These are phyloP conservation scores for Carex kokanica DNA, from an alignment of 176 grass and related monocot genomes.

Conservation along the genomic window DNA sequence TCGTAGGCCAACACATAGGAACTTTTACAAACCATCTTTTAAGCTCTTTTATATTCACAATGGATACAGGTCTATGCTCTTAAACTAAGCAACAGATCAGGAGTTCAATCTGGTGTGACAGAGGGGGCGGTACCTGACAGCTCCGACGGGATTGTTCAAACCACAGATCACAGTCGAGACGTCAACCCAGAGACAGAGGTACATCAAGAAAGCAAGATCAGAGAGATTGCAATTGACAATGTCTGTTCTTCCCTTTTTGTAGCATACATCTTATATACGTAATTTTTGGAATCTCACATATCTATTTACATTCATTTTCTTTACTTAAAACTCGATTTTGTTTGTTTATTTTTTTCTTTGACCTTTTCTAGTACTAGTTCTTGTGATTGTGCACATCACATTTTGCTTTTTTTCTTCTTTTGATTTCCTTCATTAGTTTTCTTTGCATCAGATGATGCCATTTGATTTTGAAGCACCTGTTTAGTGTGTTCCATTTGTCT, in stretches of 20 bases:
- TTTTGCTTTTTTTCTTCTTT: background rate
- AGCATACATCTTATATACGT: background rate
- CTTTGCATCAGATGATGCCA: background rate
- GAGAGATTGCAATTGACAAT: constrained; percentile 87
- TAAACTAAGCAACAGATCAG: constrained; percentile 71
- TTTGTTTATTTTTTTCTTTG: background rate
- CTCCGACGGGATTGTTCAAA: constrained; percentile 24
- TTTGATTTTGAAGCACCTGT: background rate
- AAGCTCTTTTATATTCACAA: constrained; percentile 5
- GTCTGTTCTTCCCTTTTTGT: constrained; percentile 35
- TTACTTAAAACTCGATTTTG: background rate
- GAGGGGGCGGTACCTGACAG: constrained; percentile 45
- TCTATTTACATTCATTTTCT: background rate
- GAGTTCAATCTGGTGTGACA: constrained; percentile 38
- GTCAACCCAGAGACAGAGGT: constrained; percentile 69
- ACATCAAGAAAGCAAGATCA: constrained; percentile 84
- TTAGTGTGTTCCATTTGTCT: background rate
- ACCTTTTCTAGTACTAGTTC: background rate
- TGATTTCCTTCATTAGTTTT: background rate
- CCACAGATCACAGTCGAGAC: constrained; percentile 42
- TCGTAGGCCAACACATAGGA: background rate
- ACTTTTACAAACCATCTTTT: background rate
- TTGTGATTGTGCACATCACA: background rate
- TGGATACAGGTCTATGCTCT: constrained; percentile 65
- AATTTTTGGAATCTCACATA: background rate